Evolutionary conservation across 768 basidiomycete species (phyloP).

Genomic region (Lactifluus pinguis): DNA sequence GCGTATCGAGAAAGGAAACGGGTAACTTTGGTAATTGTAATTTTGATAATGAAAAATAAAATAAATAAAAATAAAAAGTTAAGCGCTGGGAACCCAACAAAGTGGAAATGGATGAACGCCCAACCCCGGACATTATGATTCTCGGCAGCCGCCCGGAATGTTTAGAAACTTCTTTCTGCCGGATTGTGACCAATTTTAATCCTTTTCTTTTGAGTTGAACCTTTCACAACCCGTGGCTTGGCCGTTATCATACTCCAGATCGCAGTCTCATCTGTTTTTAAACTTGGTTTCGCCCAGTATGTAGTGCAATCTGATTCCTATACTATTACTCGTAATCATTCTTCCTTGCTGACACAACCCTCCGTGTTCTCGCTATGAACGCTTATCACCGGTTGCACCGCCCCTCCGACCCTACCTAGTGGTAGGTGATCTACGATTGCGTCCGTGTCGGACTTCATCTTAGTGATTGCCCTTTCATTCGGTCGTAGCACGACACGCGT

Average conservation of each 20-base stretch:
- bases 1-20: slow-evolving; percentile 2
- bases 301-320: not conserved
- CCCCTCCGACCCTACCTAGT: not conserved
- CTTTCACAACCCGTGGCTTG: slow-evolving; percentile 15
- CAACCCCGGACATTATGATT: slow-evolving; percentile 1
- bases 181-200: not conserved
- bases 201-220: not conserved
- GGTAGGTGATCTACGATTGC: slow-evolving; percentile 5
- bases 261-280: not conserved
- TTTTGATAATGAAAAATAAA: too few species aligned
- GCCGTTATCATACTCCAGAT: not conserved
- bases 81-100: not conserved
- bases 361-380: not conserved
- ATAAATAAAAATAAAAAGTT: not conserved
- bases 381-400: slow-evolving; percentile 1
- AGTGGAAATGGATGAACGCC: not conserved
- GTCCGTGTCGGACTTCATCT: slow-evolving; percentile 6
- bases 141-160: slow-evolving; percentile 3
- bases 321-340: not conserved
- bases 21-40: not conserved
- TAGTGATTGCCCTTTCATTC: not conserved
- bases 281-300: not conserved
- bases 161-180: not conserved
- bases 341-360: not conserved
- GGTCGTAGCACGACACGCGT: slow-evolving; percentile 5